Evolutionary conservation across 2,329 filamentous ascomycete species (phyloP), one percentile per base, ranked within the genome.

Genomic region (Verticillium alfalfae): DNA sequence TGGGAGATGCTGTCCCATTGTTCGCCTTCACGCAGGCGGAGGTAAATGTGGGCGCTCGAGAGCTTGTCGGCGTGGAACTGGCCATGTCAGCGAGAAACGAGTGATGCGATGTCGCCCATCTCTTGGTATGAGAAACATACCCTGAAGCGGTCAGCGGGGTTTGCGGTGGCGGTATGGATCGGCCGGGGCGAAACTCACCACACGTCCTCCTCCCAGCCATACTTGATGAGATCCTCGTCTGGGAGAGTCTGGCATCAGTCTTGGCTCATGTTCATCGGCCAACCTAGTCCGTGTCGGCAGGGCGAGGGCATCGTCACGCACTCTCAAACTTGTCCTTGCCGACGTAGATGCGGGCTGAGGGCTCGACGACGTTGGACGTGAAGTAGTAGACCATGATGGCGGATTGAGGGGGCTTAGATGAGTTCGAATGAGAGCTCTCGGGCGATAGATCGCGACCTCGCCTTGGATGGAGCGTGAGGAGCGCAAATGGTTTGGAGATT

Each of bases 321-420:
- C 95, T 99, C 81, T 99, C 95, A 69, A 95, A 93, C 79, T 99
- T 99, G 82, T 99, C 95, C 78, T 98, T 99, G 76, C 95, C 95
- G 63, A 97, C 92, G 74, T 99, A 99, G 71, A 99, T 88, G 73
- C 89, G 93, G 52, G 92, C 94, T 37, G 92, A 74, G 2, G 95
- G 94, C 13, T 88, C 83, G 45, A 96, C 92, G 52, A 88, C 87
- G 64, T 86, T 94, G 34, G 94, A 98, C 1, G 88, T 95, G 75
- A 95, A 98, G 76, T 98, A 98, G 79, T 91, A 97, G 56, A 99
- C 95, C 95, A 99, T 96, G 34, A 71, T 76, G 56, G 34, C 54
- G 26, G 26, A 56, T 56, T 31, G 26, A 5, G 26, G 31, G 18
- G 26, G 16, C 8, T 16, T 13, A 22, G 10, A 34, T 22, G 37